Evolutionary conservation across 129 eudicot species (phyloP), one percentile per base, ranked within the genome.

Genomic region (Ambrosia artemisiifolia): DNA sequence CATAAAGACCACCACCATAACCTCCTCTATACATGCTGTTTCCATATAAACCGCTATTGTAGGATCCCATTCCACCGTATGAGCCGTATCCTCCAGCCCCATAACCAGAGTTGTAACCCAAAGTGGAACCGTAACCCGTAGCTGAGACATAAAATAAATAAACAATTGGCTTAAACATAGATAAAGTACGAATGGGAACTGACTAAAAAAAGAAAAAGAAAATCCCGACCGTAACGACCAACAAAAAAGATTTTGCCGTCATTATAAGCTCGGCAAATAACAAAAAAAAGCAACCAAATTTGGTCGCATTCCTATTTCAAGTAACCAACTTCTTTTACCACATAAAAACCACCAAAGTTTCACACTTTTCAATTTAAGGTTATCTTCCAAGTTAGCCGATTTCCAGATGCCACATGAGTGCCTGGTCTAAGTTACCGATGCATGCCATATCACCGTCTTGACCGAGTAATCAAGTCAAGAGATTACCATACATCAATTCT

Each of bases 1-100:
- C 92, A 75, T 83, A 83, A 62, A 85, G 82, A 6, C 97, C 97
- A 79, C 82, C 95, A 72, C 80, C 79, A 66, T 85, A 85, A 70
- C 98, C 88, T 72, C 90, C 86, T 77, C 87, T 82, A 70, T 84
- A 80, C 96, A 89, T 89, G 79, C 67, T 89, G 70, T 81, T 90
- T 65, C 96, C 96, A 84, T 93, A 93, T 80, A 90, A 19, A 11
- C 90, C 93, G 34, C 94, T 89, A 28, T 91, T 79, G 60, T 85
- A 88, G 44, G 89, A 85, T 42, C 98, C 96, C 70, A 75, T 19
- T 62, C 96, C 98, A 24, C 96, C 92, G 62, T 79, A 78, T 42
- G 84, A 73, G 74, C 91, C 91, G 36, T 78, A 85, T 53, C 73
- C 74, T 64, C 79, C 79, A 0, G 79, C 76, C 47, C 98, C 98